Evolutionary conservation across 495 filamentous ascomycete species (phyloP).

Genomic region (Acidiella bohemica): DNA sequence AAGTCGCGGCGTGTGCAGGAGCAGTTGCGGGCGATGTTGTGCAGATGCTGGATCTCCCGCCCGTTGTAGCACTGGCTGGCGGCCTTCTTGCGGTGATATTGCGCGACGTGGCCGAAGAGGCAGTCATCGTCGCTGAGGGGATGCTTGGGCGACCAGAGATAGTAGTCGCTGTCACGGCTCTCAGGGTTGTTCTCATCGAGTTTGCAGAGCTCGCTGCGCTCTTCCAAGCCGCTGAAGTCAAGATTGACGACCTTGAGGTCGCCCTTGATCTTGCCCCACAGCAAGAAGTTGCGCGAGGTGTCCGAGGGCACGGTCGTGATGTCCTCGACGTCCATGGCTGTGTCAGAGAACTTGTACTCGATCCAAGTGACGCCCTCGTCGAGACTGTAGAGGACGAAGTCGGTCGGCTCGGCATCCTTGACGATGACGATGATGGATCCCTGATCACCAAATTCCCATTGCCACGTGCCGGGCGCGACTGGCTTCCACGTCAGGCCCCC

Average conservation of each 20-base stretch:
- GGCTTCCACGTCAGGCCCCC: constrained; percentile 79
- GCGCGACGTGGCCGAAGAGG: constrained; percentile 78
- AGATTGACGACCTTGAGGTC: constrained; percentile 58
- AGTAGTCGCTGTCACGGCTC: constrained; percentile 55
- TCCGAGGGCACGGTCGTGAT: constrained; percentile 84
- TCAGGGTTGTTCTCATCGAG: constrained; percentile 47
- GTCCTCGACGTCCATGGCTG: constrained; percentile 53
- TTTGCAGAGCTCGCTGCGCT: constrained; percentile 46
- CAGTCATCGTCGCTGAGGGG: constrained; percentile 62
- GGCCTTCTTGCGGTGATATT: constrained; percentile 79
- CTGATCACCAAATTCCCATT: constrained; percentile 90
- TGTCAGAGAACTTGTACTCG: constrained; percentile 56
- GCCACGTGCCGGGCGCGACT: constrained; percentile 70
- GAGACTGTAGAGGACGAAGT: constrained; percentile 58
- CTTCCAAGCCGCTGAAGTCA: constrained; percentile 70
- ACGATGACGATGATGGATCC: constrained; percentile 85
- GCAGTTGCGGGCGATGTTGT: constrained; percentile 59
- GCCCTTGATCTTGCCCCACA: constrained; percentile 56
- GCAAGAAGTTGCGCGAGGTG: constrained; percentile 72
- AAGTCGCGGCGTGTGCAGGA: constrained; percentile 71
- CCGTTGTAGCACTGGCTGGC: constrained; percentile 67
- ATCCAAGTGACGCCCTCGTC: constrained; percentile 69
- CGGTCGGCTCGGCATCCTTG: constrained; percentile 46
- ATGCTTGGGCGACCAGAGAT: constrained; percentile 72
- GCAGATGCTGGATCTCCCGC: constrained; percentile 48